Percentiles rank a stretch among this genome's conserved stretches.
These are phyloP conservation scores for Zoysia pacifica DNA, from an alignment of 176 grass and related monocot genomes.

Conservation along the genomic window DNA sequence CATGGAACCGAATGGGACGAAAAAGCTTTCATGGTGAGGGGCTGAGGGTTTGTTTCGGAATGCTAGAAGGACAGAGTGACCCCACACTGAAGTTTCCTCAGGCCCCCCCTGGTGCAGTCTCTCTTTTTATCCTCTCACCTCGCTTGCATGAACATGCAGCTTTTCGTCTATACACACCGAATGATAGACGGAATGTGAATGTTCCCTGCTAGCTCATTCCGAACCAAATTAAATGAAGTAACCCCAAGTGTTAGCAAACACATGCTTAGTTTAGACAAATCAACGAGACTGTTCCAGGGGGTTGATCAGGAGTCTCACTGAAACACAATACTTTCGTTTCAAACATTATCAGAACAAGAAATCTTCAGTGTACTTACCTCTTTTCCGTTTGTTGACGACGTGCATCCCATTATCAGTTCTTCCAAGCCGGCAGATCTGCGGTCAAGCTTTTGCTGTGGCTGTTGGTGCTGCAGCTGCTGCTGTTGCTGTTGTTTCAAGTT, in stretches of 20 bases:
- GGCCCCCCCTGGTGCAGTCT: conserved; percentile 48
- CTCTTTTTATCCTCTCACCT: conserved; percentile 32
- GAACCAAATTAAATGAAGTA: background rate
- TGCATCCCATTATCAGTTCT: conserved; percentile 95
- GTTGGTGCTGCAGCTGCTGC: conserved; percentile 42
- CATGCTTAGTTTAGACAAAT: background rate
- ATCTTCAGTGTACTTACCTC: conserved; percentile 62
- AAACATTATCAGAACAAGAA: too few relatives aligned
- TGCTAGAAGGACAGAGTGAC: conserved; percentile 36
- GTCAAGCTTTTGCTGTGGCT: conserved; percentile 76
- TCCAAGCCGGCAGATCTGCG: conserved; percentile 86
- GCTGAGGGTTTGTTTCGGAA: conserved; percentile 24
- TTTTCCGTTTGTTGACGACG: conserved; percentile 72
- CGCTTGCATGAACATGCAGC: conserved; percentile 27
- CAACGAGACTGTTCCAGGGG: background rate
- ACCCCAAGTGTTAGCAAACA: background rate
- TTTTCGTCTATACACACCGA: conserved; percentile 31
- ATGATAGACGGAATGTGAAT: conserved; percentile 12
- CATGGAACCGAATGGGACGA: conserved; percentile 36
- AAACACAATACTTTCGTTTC: too few relatives aligned
- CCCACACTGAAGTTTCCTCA: conserved; percentile 65
- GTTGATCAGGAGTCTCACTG: too few relatives aligned
- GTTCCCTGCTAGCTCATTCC: background rate
- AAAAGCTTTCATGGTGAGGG: conserved; percentile 41
- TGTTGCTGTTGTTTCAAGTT: conserved; percentile 47